Percentiles rank a stretch among this genome's conserved stretches.
Conservation (phyloP, 2,329 filamentous ascomycete species). For the Monilinia fructigena region DNA sequence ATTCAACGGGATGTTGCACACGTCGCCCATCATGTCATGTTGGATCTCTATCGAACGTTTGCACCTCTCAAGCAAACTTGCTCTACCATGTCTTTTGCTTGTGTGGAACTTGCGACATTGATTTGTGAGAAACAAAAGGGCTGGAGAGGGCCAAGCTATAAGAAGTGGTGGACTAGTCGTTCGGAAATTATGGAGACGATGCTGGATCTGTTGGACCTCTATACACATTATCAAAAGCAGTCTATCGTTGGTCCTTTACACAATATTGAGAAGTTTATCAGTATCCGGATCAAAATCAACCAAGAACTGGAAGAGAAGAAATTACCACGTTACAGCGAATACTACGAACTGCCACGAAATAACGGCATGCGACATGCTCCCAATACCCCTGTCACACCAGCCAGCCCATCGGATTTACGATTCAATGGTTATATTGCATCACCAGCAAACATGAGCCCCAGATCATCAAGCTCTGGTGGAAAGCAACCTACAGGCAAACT, state of each 20-base stretch:
- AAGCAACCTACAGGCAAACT: slow-evolving; percentile 30
- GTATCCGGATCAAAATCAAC: slow-evolving; percentile 83
- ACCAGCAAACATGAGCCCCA: slow-evolving; percentile 38
- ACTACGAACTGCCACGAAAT: slow-evolving; percentile 46
- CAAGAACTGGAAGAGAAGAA: slow-evolving; percentile 67
- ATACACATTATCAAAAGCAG: slow-evolving; percentile 75
- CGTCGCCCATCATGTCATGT: slow-evolving; percentile 75
- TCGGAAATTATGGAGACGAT: slow-evolving; percentile 69
- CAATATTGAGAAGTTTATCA: slow-evolving; percentile 75
- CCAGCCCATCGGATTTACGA: slow-evolving; percentile 39
- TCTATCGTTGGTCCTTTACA: slow-evolving; percentile 74
- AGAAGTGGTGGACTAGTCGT: slow-evolving; percentile 49
- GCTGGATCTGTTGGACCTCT: slow-evolving; percentile 87
- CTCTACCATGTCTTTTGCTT: slow-evolving; percentile 78
- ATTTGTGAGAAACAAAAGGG: slow-evolving; percentile 55
- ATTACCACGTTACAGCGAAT: slow-evolving; percentile 62
- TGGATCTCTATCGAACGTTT: slow-evolving; percentile 92
- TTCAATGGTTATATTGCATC: slow-evolving; percentile 37
- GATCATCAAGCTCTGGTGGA: slow-evolving; percentile 35
- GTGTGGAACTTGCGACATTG: slow-evolving; percentile 76
- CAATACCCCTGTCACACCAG: slow-evolving; percentile 40
- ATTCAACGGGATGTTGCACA: slow-evolving; percentile 57
- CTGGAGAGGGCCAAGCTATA: slow-evolving; percentile 49
- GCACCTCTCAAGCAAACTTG: slow-evolving; percentile 87
- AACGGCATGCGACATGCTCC: slow-evolving; percentile 40